Base-by-base conservation (phyloP, 441 rosid species). In the Gossypium trilobum region DNA sequence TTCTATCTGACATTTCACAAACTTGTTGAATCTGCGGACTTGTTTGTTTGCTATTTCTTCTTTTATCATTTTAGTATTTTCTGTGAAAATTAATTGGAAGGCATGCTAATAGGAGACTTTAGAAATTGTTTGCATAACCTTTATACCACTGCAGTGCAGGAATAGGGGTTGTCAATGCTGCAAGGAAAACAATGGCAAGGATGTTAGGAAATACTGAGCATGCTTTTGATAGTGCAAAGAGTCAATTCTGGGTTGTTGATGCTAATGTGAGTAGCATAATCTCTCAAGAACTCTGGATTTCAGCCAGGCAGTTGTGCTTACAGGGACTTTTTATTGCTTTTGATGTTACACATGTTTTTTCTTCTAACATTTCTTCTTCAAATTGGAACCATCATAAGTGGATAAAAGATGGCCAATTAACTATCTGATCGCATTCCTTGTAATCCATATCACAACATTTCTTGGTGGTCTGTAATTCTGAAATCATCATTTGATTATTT, bases 241-340 rank as follows among this genome's bases (percentile, higher is more conserved):
- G 97, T 79, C 99, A 95, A 76, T 95, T 95, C 78, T 92, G 99
- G 99, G 95, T 92, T 60, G 97, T 92, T 78, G 99, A 95, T 87
- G 99, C 98, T 62, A 78, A 92, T 87, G 99, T 89, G 71, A 73
- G 85, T 78, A 13, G 50, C 71, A 27, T 44, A 23, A 22, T 33
- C 5, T 46, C 42, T 29, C 64, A 31, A 8, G 33, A 68, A 29
- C 54, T n/a, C 42, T 29, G 14, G 62, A 75, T 71, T 56, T 42
- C 13, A 14, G 74, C 33, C 63, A 39, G 10, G 1, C 14, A 27
- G 14, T 20, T 59, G 23, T 42, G 54, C 67, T 58, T 58, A 42
- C 5, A 16, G 60, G 68, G 46, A 17, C 14, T 60, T 46, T 72
- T n/a, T 71, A 42, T 71, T 55, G 67, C 58, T 48, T 19, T 48